phyloP scores from a whole-genome alignment of 1,139 yeast species.

The Sugiyamaella novakii region DNA sequence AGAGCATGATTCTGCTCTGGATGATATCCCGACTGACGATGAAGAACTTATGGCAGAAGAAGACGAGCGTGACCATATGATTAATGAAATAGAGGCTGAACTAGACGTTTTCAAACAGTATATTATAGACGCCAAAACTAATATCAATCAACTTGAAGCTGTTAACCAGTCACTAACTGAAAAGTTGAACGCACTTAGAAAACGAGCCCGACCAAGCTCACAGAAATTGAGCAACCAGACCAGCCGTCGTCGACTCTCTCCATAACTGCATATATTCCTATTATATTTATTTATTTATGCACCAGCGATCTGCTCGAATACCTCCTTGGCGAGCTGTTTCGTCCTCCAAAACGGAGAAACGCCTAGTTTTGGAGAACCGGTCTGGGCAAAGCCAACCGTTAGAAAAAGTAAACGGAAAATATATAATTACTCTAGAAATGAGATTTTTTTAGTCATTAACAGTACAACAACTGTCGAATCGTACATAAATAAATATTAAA shows the following conservation, averaged over 20 bases:
- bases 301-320: too few relatives aligned
- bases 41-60: not conserved
- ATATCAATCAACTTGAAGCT: slow-evolving; percentile 1
- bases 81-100: slow-evolving; percentile 7
- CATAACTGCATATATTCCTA: too few relatives aligned
- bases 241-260: not conserved
- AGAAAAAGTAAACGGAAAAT: not conserved
- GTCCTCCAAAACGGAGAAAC: too few relatives aligned
- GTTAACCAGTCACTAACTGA: slow-evolving; percentile 1
- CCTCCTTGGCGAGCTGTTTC: too few relatives aligned
- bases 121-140: not conserved
- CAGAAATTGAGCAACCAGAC: too few relatives aligned
- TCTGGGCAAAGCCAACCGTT: slow-evolving; percentile 4
- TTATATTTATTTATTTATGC: too few relatives aligned
- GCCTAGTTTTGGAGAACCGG: not conserved
- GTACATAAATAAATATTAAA: slow-evolving; percentile 16
- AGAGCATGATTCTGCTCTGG: too few relatives aligned
- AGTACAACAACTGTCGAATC: slow-evolving; percentile 13
- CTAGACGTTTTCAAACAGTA: slow-evolving; percentile 4
- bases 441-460: slow-evolving; percentile 12
- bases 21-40: too few relatives aligned
- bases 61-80: not conserved
- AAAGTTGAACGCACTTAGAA: slow-evolving; percentile 3
- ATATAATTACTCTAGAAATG: slow-evolving; percentile 5
- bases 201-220: too few relatives aligned